Base-by-base conservation (phyloP, 2,329 filamentous ascomycete species). In the Ophiosphaerella narmari region DNA sequence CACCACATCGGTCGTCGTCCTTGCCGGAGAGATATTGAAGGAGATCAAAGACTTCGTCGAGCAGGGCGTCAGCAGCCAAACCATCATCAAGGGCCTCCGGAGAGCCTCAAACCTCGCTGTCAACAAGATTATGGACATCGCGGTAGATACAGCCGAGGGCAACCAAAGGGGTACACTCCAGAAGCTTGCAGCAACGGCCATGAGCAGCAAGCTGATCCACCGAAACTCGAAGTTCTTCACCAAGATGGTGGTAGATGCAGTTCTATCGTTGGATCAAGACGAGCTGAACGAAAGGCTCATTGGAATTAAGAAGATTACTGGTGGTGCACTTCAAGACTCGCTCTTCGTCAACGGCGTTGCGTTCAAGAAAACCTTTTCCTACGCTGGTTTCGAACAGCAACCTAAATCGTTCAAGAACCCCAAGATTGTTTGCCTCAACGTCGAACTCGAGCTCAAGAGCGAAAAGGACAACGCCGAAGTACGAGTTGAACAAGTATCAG, bases 381-480 rank as follows among this genome's bases (percentile, higher is more conserved):
- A 99, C 73, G 94, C 94, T 65, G 94, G 94, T 71, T 99, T 99
- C 78, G 94, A 99, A 79, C 94, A 99, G 79, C 94, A 99, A 79
- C 94, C 94, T 61, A 99, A 99, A 78, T 87, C 85, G 7, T 97
- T 99, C 81, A 86, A 83, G 72, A 85, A 96, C 77, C 94, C 94
- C 54, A 96, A 95, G 82, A 96, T 99, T 63, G 90, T 97, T 54
- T 97, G 93, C 77, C 79, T 99, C 65, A 99, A 97, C 74, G 94
- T 99, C 64, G 94, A 99, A 78, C 83, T 99, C 55, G 94, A 99
- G 79, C 82, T 99, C 65, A 99, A 99, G 86, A 93, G 90, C 55
- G 94, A 99, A 77, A 99, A 97, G 82, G 94, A 99, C 79, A 99
- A 99, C 69, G 94, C 94, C 52, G 94, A 99, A 80, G 91, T 99